Evolutionary conservation across 495 filamentous ascomycete species (phyloP), one percentile per base, ranked within the genome.

Genomic region (Aspergillus affinis): DNA sequence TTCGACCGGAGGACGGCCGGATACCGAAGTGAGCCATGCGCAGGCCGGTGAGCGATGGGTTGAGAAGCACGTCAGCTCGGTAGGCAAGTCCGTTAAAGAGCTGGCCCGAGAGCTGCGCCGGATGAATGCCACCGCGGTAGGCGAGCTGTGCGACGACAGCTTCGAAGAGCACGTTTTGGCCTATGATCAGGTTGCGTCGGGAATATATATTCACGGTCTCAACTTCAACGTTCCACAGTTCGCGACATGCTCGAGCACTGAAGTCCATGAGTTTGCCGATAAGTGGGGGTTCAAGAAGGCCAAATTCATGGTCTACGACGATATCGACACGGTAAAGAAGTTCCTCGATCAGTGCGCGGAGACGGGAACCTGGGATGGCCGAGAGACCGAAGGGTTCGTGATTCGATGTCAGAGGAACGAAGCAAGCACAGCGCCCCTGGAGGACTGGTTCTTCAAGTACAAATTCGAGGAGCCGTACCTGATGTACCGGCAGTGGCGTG

Each of bases 381-480:
- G 91, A 55, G 92, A 98, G 62, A 93, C 96, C 3, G 94, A 98
- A 71, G 94, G 94, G 3, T 98, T 98, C 64, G 94, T 98, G 55
- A 89, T 98, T 58, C 88, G 94, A 55, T 98, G 94, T 76, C 87
- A 90, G 69, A 83, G 86, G 60, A 79, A 80, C 54, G 72, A 82
- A 20, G 73, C 69, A 10, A 76, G 75, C 12, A 66, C 67, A 2
- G 72, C 70, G 46, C 63, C 74, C 0, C 94, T 85, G 75, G 78
- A 82, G 18, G 91, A 98, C 71, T 98, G 93, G 93, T 98, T 98
- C 76, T 98, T 98, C 86, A 98, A 98, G 72, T 98, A 91, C 82
- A 98, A 98, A 77, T 98, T 98, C 55, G 94, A 98, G 70, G 95
- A 98, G 76, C 94, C 94, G 0, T 98, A 98, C 71, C 75, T 98